Conservation (phyloP, 768 basidiomycete species). For the Russula brevipes region DNA sequence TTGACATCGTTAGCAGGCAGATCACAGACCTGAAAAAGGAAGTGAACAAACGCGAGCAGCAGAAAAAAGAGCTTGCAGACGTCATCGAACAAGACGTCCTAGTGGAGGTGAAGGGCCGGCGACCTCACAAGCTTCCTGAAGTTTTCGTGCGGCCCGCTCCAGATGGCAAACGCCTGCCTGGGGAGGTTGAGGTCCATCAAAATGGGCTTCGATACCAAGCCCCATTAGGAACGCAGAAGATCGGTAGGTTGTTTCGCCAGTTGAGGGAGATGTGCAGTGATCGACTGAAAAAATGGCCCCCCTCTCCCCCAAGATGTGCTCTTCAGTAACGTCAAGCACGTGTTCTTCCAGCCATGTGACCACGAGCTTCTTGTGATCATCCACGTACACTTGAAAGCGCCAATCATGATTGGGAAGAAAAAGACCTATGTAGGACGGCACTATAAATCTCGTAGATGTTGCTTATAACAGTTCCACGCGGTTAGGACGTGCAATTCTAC, state of each 20-base stretch:
- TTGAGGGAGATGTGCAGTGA: not conserved
- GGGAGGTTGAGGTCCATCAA: constrained; percentile 97
- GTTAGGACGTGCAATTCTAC: constrained; percentile 94
- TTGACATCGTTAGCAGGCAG: constrained; percentile 82
- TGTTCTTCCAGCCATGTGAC: constrained; percentile 99
- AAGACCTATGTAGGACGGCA: constrained; percentile 74
- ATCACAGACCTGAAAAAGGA: constrained; percentile 96
- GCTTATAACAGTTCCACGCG: constrained; percentile 2
- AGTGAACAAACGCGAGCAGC: constrained; percentile 93
- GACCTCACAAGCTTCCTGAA: constrained; percentile 82
- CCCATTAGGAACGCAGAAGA: constrained; percentile 80
- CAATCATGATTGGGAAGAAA: constrained; percentile 99
- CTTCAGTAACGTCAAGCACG: constrained; percentile 95
- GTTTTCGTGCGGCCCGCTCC: constrained; percentile 91
- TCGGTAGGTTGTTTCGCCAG: constrained; percentile 51
- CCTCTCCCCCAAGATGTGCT: constrained; percentile 60
- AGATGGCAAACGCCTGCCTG: constrained; percentile 91
- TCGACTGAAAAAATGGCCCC: not conserved
- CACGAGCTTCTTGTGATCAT: constrained; percentile 91
- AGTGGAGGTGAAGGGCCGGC: constrained; percentile 80
- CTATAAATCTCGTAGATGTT: constrained; percentile 1
- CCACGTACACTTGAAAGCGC: constrained; percentile 88
- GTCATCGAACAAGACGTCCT: constrained; percentile 93
- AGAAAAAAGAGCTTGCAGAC: constrained; percentile 97
- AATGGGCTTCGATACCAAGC: constrained; percentile 94